These are phyloP conservation scores for Botrytis deweyae DNA, from an alignment of 2,329 filamentous ascomycete species.

Conservation along the genomic window DNA sequence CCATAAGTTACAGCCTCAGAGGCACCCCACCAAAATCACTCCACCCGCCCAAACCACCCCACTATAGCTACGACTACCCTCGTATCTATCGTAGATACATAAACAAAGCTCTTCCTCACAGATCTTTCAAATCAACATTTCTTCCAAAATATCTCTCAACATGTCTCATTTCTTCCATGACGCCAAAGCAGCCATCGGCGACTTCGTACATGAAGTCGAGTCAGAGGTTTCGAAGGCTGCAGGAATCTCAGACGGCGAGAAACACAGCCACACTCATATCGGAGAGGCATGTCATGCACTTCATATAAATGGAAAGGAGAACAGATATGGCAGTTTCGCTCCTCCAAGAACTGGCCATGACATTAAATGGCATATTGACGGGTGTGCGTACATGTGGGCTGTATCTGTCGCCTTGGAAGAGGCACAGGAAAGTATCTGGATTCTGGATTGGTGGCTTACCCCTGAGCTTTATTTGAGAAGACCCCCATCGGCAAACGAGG, in stretches of 20 bases:
- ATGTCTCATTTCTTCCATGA: constrained; percentile 31
- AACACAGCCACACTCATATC: constrained; percentile 48
- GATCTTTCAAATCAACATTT: background rate
- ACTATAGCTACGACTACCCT: constrained; percentile 6
- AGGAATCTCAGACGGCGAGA: constrained; percentile 39
- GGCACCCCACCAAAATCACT: constrained; percentile 2
- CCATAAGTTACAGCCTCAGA: background rate
- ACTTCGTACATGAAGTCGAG: constrained; percentile 29
- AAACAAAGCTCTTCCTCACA: background rate
- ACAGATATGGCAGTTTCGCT: constrained; percentile 69
- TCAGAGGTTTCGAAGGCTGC: constrained; percentile 24
- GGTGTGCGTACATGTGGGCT: constrained; percentile 81
- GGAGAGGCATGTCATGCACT: constrained; percentile 44
- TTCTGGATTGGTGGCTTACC: constrained; percentile 87
- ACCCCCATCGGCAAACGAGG: constrained; percentile 76
- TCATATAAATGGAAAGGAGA: constrained; percentile 46
- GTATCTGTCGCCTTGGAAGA: constrained; percentile 77
- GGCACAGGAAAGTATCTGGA: constrained; percentile 71
- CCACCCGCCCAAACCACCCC: constrained; percentile 11
- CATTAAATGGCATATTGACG: constrained; percentile 86
- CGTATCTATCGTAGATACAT: constrained; percentile 1
- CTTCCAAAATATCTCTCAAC: constrained; percentile 3
- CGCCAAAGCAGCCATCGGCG: constrained; percentile 26
- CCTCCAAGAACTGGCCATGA: constrained; percentile 68
- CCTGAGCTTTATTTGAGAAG: constrained; percentile 81